phyloP scores from a whole-genome alignment of 352 stramenopile genomes.

The Phytophthora sp. region DNA sequence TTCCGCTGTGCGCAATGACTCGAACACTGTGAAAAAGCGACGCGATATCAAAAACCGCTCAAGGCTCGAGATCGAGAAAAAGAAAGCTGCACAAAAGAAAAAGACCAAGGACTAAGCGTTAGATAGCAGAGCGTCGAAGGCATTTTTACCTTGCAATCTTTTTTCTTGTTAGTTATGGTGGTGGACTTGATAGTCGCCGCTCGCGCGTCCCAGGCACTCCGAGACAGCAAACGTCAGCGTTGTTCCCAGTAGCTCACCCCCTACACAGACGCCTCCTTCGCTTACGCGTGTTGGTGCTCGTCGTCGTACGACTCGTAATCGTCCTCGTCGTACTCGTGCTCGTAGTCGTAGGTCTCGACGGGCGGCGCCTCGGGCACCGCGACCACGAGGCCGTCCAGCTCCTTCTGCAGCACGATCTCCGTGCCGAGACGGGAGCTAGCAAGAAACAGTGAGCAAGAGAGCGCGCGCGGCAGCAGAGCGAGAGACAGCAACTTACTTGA shows the following conservation, averaged over 20 bases:
- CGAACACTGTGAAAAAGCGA: slow-evolving; percentile 47
- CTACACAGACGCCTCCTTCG: background rate
- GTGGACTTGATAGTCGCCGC: slow-evolving; percentile 3
- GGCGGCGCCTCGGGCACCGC: slow-evolving; percentile 84
- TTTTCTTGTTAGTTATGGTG: slow-evolving; percentile 34
- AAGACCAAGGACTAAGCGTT: slow-evolving; percentile 38
- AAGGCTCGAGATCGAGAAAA: slow-evolving; percentile 70
- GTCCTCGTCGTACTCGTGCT: slow-evolving; percentile 88
- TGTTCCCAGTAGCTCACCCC: slow-evolving; percentile 6
- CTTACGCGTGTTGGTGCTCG: slow-evolving; percentile 56
- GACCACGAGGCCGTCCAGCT: slow-evolving; percentile 88
- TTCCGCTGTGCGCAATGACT: background rate
- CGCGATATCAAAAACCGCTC: slow-evolving; percentile 72
- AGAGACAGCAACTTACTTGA: slow-evolving; percentile 55
- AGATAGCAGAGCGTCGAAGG: slow-evolving; percentile 5
- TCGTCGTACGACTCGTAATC: slow-evolving; percentile 78
- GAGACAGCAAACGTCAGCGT: background rate
- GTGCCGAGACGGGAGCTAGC: slow-evolving; percentile 82
- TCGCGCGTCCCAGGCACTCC: background rate
- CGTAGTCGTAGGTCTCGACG: slow-evolving; percentile 86
- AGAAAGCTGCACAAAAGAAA: slow-evolving; percentile 59
- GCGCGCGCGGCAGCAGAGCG: background rate
- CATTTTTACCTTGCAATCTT: slow-evolving; percentile 25
- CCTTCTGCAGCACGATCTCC: slow-evolving; percentile 88
- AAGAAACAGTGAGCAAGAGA: background rate